phyloP scores from a whole-genome alignment of 208 protist species.

The Acanthamoeba royreba region DNA sequence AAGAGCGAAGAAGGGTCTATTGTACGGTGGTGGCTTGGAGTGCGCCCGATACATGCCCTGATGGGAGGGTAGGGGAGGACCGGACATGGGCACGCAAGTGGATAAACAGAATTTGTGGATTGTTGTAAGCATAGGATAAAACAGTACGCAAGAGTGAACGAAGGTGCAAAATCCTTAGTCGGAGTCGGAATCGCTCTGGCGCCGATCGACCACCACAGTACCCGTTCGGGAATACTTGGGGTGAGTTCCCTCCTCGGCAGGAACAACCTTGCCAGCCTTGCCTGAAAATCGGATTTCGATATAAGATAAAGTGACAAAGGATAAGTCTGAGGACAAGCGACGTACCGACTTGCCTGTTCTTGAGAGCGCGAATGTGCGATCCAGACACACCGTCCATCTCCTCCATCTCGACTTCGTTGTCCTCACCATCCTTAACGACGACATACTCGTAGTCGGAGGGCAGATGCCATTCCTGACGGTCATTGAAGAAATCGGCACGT shows the following conservation, averaged over 20 bases:
- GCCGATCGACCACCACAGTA: background rate
- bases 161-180: background rate
- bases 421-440: background rate
- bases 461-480: background rate
- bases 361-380: background rate
- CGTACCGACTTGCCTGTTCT: background rate
- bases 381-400: background rate
- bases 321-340: background rate
- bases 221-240: background rate
- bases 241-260: background rate
- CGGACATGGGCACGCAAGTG: no score
- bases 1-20: no score
- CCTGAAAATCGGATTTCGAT: background rate
- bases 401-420: background rate
- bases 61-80: no score
- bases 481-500: background rate
- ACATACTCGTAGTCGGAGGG: background rate
- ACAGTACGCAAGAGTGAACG: background rate
- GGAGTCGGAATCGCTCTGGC: background rate
- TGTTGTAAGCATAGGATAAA: no score
- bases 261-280: background rate
- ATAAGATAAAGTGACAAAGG: background rate
- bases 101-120: background rate
- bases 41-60: no score
- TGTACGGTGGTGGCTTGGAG: no score